Evolutionary conservation across 768 basidiomycete genomes (phyloP).

Genomic region (Suillus weaverae): DNA sequence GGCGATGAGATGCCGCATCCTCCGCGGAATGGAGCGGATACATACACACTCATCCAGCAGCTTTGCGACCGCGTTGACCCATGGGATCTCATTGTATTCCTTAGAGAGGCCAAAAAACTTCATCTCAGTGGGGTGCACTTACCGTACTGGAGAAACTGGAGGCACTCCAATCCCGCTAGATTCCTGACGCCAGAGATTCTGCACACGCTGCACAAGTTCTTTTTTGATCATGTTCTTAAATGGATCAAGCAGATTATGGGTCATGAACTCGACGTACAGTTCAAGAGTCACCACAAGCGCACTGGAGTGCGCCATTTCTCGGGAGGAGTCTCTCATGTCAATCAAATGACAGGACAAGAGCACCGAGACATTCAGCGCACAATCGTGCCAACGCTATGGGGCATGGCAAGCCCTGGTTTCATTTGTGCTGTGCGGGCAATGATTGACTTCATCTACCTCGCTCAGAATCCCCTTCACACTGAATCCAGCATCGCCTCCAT

Average conservation of each 20-base stretch:
- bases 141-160: too few species aligned
- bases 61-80: too few species aligned
- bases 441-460: conserved; percentile 31
- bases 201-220: too few species aligned
- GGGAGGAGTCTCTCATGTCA: conserved; percentile 39
- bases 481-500: not conserved
- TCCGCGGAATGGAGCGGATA: too few species aligned
- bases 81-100: too few species aligned
- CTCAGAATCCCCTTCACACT: conserved; percentile 18
- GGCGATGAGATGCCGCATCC: too few species aligned
- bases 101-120: too few species aligned
- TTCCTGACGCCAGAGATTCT: too few species aligned
- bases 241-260: not conserved
- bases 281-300: conserved; percentile 35
- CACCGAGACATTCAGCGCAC: conserved; percentile 38
- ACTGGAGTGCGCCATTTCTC: conserved; percentile 38
- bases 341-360: conserved; percentile 42
- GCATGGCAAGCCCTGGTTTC: conserved; percentile 28
- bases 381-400: conserved; percentile 35
- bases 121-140: too few species aligned
- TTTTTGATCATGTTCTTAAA: not conserved
- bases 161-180: too few species aligned
- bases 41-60: too few species aligned
- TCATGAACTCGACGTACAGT: conserved; percentile 37
- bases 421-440: conserved; percentile 34